Percentiles rank a stretch among this genome's conserved stretches.
Evolutionary conservation across 164 flowering plant genomes (phyloP).

Genomic region (Sextonia rubra): DNA sequence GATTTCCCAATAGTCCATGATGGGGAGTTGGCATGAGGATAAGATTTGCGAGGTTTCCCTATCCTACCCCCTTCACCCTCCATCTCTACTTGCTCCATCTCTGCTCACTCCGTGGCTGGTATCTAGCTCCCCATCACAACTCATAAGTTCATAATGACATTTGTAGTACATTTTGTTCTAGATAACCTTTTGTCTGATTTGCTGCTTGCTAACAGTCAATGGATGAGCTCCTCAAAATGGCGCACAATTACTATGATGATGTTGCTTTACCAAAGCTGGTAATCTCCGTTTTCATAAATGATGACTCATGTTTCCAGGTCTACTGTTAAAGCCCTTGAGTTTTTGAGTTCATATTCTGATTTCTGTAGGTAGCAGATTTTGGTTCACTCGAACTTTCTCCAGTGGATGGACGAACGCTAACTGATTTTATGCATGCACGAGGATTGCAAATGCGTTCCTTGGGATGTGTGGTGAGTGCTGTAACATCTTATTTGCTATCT

Average conservation of each 20-base stretch:
- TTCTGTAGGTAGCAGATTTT: conserved; percentile 76
- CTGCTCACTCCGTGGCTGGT: too few species aligned
- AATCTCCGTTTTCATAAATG: conserved; percentile 15
- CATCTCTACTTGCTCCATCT: too few species aligned
- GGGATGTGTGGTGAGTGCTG: conserved; percentile 77
- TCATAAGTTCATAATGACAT: too few species aligned
- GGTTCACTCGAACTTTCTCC: conserved; percentile 96
- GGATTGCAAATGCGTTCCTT: conserved; percentile 82
- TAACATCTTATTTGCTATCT: not conserved
- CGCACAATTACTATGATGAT: conserved; percentile 69
- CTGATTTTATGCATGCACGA: conserved; percentile 94
- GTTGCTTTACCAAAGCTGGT: conserved; percentile 93
- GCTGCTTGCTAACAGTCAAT: conserved; percentile 46
- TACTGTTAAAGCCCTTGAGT: not conserved
- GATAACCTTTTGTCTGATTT: not conserved
- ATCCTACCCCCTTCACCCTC: too few species aligned
- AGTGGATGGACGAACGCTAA: conserved; percentile 91
- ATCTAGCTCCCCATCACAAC: too few species aligned
- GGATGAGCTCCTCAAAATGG: conserved; percentile 67
- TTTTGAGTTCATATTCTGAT: conserved; percentile 9
- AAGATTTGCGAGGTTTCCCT: too few species aligned
- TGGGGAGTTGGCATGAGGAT: too few species aligned
- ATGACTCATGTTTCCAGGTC: conserved; percentile 6
- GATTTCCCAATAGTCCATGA: too few species aligned
- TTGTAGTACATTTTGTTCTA: too few species aligned